phyloP scores from a whole-genome alignment of 768 basidiomycete species.

The Candolleomyces aberdarensis region DNA sequence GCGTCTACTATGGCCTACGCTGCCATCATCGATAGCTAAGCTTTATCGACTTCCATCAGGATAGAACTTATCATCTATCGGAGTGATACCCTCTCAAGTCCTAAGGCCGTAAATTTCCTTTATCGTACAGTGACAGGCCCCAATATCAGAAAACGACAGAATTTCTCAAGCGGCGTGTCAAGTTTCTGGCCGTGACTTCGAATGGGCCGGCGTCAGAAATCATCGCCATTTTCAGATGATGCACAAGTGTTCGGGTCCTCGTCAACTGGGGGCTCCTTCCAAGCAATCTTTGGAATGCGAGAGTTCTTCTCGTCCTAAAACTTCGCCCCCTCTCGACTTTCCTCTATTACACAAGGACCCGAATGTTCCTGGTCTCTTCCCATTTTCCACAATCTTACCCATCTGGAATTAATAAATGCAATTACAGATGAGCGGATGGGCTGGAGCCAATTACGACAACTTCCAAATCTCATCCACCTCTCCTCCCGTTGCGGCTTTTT shows the following conservation, averaged over 20 bases:
- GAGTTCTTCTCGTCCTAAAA: too few relatives aligned
- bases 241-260: too few relatives aligned
- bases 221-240: too few relatives aligned
- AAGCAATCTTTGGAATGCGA: too few relatives aligned
- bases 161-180: not conserved
- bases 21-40: not conserved
- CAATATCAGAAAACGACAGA: not conserved
- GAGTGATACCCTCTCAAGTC: not conserved
- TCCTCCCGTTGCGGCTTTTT: too few relatives aligned
- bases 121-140: not conserved
- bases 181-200: too few relatives aligned
- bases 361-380: not conserved
- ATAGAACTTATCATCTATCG: not conserved
- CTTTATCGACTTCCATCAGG: not conserved
- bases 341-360: not conserved
- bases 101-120: not conserved
- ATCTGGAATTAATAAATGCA: not conserved
- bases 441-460: too few relatives aligned
- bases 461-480: too few relatives aligned
- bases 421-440: too few relatives aligned
- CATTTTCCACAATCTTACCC: slow-evolving; percentile 5
- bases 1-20: not conserved
- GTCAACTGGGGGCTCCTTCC: too few relatives aligned
- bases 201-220: too few relatives aligned
- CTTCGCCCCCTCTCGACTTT: not conserved